A percentile compares a stretch with the other conserved stretches of the same genome.
Evolutionary conservation across 495 filamentous ascomycete genomes (phyloP).

Genomic region (Tuber brumale): DNA sequence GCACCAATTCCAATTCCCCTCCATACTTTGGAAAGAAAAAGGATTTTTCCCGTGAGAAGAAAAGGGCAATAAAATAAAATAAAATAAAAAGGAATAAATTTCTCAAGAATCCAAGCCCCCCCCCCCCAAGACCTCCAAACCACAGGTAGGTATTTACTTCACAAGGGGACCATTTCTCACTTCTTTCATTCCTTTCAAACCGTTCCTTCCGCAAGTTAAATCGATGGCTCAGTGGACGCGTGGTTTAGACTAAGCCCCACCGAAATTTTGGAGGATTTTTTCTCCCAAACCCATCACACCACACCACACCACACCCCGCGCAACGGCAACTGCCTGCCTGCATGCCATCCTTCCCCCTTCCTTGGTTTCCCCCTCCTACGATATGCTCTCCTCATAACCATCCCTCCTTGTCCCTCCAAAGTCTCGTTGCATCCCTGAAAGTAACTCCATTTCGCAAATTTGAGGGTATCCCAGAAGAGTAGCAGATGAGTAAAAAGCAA

Average conservation of each 20-base stretch:
- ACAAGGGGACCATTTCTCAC: background rate
- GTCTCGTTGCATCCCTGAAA: conserved; percentile 21
- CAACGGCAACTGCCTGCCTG: background rate
- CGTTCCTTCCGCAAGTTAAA: background rate
- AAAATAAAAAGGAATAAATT: background rate
- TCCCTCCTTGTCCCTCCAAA: background rate
- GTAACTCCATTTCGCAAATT: conserved; percentile 20
- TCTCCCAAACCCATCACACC: background rate
- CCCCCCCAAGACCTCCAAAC: background rate
- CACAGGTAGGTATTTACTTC: background rate
- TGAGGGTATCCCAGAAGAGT: conserved; percentile 28
- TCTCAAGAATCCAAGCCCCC: background rate
- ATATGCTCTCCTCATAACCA: background rate
- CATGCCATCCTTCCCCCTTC: background rate
- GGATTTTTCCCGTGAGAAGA: background rate
- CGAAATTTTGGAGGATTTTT: background rate
- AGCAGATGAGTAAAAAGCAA: conserved; percentile 16
- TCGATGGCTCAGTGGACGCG: conserved; percentile 1
- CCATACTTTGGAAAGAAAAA: background rate
- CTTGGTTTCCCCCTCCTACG: background rate
- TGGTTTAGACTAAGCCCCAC: conserved; percentile 3
- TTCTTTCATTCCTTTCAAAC: background rate
- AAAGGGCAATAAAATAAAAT: background rate
- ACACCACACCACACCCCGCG: background rate
- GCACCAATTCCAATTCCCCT: background rate